Evolutionary conservation across 192 early-diverging fungal genomes (phyloP), one percentile per base, ranked within the genome.

Genomic region (Pilobolus umbonatus): DNA sequence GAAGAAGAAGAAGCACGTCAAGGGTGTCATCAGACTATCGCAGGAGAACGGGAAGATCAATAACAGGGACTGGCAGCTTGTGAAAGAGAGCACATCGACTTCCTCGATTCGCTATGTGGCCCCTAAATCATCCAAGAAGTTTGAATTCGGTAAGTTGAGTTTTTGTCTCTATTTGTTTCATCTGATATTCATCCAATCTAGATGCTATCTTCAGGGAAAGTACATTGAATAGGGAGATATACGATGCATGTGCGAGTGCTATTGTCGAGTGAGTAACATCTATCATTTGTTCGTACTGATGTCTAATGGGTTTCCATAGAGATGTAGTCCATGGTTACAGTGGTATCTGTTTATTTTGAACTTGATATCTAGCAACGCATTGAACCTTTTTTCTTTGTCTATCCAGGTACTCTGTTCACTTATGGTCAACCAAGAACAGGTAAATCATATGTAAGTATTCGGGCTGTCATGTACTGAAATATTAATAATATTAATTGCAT

Each of bases 401-500:
- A 11, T 11, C 25, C n/a, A 49, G 47, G 25, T n/a, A 54, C 52
- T 35, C 8, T 54, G 15, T 54, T 54, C 24, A 36, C 52, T 36
- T 54, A 54, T 54, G 52, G 52, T 15, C 52, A 54, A 14, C 52
- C 52, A 11, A 22, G 32, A 54, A 32, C 52, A 32, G 52, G 52
- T 14, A 54, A 54, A 54, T 38, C 32, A 21, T 35, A 38, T 54
- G 52, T 54, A 54, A 54, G 52, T 54, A 6, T 6, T 14, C 19
- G 24, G 19, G 22, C 11, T 4, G 6, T 34, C 3, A 54, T 38
- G 32, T 17, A 45, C 4, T 45, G 24, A 45, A 52, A 34, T 9
- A 19, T 26, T 31, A 51, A 51, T 17, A 31, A 34, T 28, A 49
- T 25, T 28, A 7, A 15, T 49, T 28, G 2, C 24, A 49, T 19